phyloP scores from a whole-genome alignment of 2,329 filamentous ascomycete genomes.

The Myriosclerotinia duriaeana region DNA sequence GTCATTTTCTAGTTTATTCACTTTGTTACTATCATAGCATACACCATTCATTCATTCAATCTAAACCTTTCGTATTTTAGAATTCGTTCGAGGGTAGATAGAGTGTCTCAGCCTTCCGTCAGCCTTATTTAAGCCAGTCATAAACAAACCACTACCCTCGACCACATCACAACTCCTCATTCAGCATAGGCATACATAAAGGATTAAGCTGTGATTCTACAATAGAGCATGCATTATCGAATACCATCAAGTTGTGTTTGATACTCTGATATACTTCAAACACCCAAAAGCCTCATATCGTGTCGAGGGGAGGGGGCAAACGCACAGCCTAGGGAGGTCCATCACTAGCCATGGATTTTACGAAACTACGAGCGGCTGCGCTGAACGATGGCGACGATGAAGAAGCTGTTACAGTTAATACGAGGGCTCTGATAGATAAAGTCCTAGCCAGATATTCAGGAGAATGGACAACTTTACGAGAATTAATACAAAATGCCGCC shows the following conservation, averaged over 20 bases:
- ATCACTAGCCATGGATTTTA: constrained; percentile 61
- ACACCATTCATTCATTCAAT: neutral
- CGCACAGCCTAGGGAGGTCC: neutral
- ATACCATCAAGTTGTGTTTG: neutral
- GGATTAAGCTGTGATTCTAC: neutral
- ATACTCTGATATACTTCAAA: neutral
- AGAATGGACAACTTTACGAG: constrained; percentile 86
- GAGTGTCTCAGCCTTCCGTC: constrained; percentile 25
- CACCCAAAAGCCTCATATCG: neutral
- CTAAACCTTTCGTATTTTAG: neutral
- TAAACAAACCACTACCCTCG: constrained; percentile 1
- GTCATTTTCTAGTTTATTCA: no score
- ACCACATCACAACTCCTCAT: neutral
- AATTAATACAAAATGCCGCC: constrained; percentile 97
- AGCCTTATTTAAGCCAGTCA: constrained; percentile 26
- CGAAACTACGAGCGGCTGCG: constrained; percentile 79
- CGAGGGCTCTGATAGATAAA: constrained; percentile 94
- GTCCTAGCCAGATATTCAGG: constrained; percentile 94
- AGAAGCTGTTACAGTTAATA: constrained; percentile 97
- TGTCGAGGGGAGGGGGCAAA: neutral
- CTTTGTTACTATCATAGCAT: neutral
- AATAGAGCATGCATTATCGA: neutral
- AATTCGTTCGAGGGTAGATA: neutral
- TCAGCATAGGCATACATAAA: neutral
- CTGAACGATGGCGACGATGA: constrained; percentile 85